These are phyloP conservation scores for Lolium multiflorum DNA, from an alignment of 176 grass and related monocot species.

Conservation along the genomic window DNA sequence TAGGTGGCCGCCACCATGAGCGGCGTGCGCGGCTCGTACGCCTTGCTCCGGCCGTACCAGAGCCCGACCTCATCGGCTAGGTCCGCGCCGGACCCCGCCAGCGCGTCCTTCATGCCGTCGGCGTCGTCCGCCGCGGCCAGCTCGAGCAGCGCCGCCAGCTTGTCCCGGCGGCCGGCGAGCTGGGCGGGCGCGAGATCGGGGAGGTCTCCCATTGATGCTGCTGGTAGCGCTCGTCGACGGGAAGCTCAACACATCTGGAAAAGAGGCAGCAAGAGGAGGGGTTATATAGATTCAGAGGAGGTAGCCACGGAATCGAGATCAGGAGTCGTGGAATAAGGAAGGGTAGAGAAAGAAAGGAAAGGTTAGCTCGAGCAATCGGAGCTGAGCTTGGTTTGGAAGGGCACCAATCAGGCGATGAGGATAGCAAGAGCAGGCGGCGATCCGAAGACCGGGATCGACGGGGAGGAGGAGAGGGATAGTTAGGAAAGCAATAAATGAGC, in stretches of 20 bases:
- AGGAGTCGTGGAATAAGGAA: constrained; percentile 39
- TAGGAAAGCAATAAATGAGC: constrained; percentile 52
- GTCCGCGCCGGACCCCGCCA: constrained; percentile 34
- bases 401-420: constrained; percentile 35
- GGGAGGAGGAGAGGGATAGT: constrained; percentile 20
- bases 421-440: constrained; percentile 35
- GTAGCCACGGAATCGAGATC: constrained; percentile 55
- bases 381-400: constrained; percentile 28
- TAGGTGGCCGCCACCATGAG: constrained; percentile 89
- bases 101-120: constrained; percentile 32
- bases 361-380: background rate
- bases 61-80: constrained; percentile 60
- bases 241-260: constrained; percentile 45
- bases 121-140: constrained; percentile 72
- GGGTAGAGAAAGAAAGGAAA: constrained; percentile 40
- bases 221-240: background rate
- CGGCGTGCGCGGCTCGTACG: constrained; percentile 70
- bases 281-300: constrained; percentile 36
- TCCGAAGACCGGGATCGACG: constrained; percentile 38
- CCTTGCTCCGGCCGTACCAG: constrained; percentile 77
- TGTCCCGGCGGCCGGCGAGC: background rate
- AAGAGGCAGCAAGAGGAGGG: background rate
- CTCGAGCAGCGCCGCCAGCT: constrained; percentile 65
- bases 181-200: constrained; percentile 46
- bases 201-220: constrained; percentile 45